Base-by-base conservation (phyloP, 1,139 yeast species). In the Blastobotrys malaysiensis region DNA sequence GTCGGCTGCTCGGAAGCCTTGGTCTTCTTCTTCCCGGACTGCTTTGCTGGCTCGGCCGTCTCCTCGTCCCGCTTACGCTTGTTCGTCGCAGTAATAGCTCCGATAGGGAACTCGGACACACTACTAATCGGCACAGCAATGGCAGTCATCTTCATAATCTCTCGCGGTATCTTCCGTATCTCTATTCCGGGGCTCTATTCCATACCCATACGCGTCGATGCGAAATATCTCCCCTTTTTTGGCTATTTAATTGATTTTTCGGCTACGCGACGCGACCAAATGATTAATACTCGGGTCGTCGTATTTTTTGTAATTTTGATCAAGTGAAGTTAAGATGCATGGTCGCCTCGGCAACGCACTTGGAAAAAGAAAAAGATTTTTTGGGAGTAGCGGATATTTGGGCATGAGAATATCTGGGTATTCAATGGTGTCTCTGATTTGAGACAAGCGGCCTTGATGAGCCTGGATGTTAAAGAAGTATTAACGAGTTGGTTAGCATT, bases 1-100 rank as follows among this genome's bases (percentile, higher is more conserved):
- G 55, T 55, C 6, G 39, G 39, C 39, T 13, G 16, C 16, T 31
- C 39, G 39, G 39, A 16, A 7, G 39, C 39, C 14, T 11, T 3
- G 16, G 16, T 5, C 39, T 31, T 31, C 39, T 31, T 31, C n/a
- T 31, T 31, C 5, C 39, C 16, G 3, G 14, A 13, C 39, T 11
- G 39, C 39, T 31, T n/a, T 31, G 39, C 7, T 7, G 11, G 16
- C 16, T 11, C n/a, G 39, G 39, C 39, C 16, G 39, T 31, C 6
- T 31, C 39, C 39, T 31, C 39, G 39, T 31, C 39, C 16, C 39
- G 14, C 39, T 31, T 31, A 5, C 39, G 39, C 39, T 31, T 31
- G 16, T 31, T 31, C 39, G 39, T 7, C 4, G 39, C 39, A 7
- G 39, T 16, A 16, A 16, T 31, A 22, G 26, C 9, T 22, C 26